Base-by-base conservation (phyloP, 805 yeast genomes). In the Starmerella apicola region DNA sequence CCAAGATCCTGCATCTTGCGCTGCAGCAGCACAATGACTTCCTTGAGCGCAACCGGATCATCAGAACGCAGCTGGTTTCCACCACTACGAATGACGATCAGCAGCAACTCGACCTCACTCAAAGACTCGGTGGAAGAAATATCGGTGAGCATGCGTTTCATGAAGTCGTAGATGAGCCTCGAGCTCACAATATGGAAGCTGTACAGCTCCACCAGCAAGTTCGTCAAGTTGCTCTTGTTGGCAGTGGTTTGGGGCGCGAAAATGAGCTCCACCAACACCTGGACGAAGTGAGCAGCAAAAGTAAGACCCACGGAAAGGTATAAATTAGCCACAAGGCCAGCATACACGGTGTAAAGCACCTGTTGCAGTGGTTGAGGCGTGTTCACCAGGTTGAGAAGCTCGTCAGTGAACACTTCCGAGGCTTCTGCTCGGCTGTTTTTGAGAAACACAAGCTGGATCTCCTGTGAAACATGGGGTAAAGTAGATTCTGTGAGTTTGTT, bases 401-500 rank as follows among this genome's bases (percentile, higher is more conserved):
- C 71, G 6, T 67, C 59, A 2, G 86, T 72, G 32, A 91, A 60
- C 10, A 72, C 71, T 41, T 78, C 81, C 37, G 75, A 84, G 17
- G 85, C 93, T n/a, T 70, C 56, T 39, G 83, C 85, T 48, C 95
- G 71, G 3, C 98, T 78, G 51, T 83, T 67, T 6, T 67, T 67
- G 46, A 67, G 60, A 52, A 74, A 91, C 1, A 83, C 60, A 0
- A 65, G 66, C 50, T 76, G 76, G 38, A 91, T 62, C 20, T 82
- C 83, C 43, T 71, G 69, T 17, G 81, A 74, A 38, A 86, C 82
- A 2, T 77, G 64, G 10, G 72, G 64, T 22, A 86, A 65, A 46
- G 86, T 91, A 1, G 93, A 76, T 51, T 88, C 97, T 1, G 95
- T 81, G n/a, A 91, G 67, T 58, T 76, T 79, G 58, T 91, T 91